A percentile compares a stretch with the other conserved stretches of the same genome.
phyloP scores from a whole-genome alignment of 2,329 filamentous ascomycete species.

The Penicillium sp. region DNA sequence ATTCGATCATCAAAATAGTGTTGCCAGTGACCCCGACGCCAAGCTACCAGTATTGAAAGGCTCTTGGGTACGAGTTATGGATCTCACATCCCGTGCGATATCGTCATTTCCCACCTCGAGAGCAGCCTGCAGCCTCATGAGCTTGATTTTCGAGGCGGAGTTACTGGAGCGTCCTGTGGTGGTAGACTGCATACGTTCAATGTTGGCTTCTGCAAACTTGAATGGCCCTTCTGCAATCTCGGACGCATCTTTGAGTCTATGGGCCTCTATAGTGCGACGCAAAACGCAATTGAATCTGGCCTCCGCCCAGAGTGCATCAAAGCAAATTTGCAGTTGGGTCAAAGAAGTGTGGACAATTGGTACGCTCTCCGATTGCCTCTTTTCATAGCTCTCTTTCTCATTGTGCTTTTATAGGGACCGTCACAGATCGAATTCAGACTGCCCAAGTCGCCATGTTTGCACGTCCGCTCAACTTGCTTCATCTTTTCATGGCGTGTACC shows the following conservation, averaged over 20 bases:
- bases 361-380: conserved; percentile 47
- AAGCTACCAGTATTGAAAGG: conserved; percentile 46
- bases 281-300: conserved; percentile 71
- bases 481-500: conserved; percentile 71
- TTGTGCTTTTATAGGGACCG: conserved; percentile 50
- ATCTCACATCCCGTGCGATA: conserved; percentile 71
- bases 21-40: conserved; percentile 39
- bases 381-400: conserved; percentile 10
- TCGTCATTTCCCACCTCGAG: conserved; percentile 73
- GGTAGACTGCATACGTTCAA: conserved; percentile 70
- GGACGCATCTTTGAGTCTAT: conserved; percentile 77
- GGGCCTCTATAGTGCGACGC: conserved; percentile 69
- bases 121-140: conserved; percentile 74
- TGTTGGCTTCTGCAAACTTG: conserved; percentile 76
- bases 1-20: conserved; percentile 29
- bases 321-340: conserved; percentile 79
- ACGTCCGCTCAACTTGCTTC: conserved; percentile 67
- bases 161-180: conserved; percentile 71
- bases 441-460: conserved; percentile 67
- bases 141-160: conserved; percentile 66
- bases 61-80: conserved; percentile 76
- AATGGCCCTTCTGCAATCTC: conserved; percentile 78
- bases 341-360: conserved; percentile 81
- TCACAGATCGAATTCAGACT: conserved; percentile 68
- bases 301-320: conserved; percentile 68